Evolutionary conservation across 495 filamentous ascomycete species (phyloP), one percentile per base, ranked within the genome.

Genomic region (Aspergillus affinis): DNA sequence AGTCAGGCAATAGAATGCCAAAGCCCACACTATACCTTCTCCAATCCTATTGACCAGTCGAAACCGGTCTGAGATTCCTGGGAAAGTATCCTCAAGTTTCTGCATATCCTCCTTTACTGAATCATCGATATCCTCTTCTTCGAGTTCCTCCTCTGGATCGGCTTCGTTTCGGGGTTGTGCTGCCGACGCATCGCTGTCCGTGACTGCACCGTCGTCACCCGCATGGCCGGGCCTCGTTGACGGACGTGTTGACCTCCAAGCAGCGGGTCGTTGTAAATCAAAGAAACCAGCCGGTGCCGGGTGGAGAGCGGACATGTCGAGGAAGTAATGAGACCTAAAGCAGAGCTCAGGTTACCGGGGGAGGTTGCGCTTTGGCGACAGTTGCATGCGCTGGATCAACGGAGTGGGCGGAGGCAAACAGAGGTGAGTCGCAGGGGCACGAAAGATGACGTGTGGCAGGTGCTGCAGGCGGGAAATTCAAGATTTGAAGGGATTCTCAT

Each of bases 21-120:
- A 41, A 41, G 29, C 50, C 32, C 21, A 59, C 53, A 59, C 53
- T 54, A 46, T 71, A 93, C 92, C 94, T 84, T 98, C 94, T 61
- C 94, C 94, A 65, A 99, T 98, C 54, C 93, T 88, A 77, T 97
- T 97, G 65, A 99, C 92, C 52, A 99, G 74, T 27, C 94, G 87
- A 75, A 91, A 99, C 36, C 84, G 82, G 55, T 88, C 80, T 44
- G 86, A 88, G 60, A 97, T 93, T n/a, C 88, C 88, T 26, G 84
- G 84, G 65, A 98, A 97, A 23, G 83, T 88, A 12, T 88, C 78
- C 62, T 95, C 86, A 46, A 99, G 84, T 60, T 83, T 89, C 29
- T 81, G 83, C 86, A 99, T 98, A 69, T 99, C 94, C 44, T 92
- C 86, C 48, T 80, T 82, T 46, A 96, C 88, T 4, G 77, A 80